Evolutionary conservation across 2,329 filamentous ascomycete genomes (phyloP).

Genomic region (Tolypocladium capitatum): DNA sequence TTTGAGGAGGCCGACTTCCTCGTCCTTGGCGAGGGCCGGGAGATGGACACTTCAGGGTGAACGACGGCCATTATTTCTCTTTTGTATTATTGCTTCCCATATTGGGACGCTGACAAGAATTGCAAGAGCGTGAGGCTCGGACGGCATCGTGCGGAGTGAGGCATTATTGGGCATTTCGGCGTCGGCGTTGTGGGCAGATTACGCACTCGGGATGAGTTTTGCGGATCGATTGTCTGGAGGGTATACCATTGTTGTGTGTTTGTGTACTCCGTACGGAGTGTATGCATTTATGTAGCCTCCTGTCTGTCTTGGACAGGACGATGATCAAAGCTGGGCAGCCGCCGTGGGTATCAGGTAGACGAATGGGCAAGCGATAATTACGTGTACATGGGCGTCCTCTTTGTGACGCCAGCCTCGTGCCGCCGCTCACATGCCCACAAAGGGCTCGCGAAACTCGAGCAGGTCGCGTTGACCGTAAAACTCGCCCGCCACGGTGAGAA

Average conservation of each 20-base stretch:
- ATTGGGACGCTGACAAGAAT: no score
- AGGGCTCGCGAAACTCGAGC: constrained; percentile 58
- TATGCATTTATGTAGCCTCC: not conserved
- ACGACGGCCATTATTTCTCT: not conserved
- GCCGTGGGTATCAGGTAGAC: not conserved
- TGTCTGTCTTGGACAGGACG: not conserved
- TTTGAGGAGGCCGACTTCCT: constrained; percentile 60
- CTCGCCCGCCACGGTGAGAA: constrained; percentile 76
- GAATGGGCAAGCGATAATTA: not conserved
- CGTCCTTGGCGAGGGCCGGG: constrained; percentile 28
- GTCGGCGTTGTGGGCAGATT: not conserved
- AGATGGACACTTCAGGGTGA: constrained; percentile 22
- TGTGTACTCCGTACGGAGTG: not conserved
- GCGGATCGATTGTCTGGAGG: not conserved
- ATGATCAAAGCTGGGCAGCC: not conserved
- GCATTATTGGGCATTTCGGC: not conserved
- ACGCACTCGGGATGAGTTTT: not conserved
- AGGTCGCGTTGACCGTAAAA: constrained; percentile 83
- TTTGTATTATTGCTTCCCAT: no score
- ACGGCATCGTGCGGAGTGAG: not conserved
- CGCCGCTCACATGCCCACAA: constrained; percentile 26
- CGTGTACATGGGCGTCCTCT: not conserved
- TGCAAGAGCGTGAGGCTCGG: no score
- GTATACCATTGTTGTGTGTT: not conserved
- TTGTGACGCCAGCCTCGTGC: not conserved